These are phyloP conservation scores for Aurinia saxatilis DNA, from an alignment of 345 rosid genomes.

Conservation along the genomic window DNA sequence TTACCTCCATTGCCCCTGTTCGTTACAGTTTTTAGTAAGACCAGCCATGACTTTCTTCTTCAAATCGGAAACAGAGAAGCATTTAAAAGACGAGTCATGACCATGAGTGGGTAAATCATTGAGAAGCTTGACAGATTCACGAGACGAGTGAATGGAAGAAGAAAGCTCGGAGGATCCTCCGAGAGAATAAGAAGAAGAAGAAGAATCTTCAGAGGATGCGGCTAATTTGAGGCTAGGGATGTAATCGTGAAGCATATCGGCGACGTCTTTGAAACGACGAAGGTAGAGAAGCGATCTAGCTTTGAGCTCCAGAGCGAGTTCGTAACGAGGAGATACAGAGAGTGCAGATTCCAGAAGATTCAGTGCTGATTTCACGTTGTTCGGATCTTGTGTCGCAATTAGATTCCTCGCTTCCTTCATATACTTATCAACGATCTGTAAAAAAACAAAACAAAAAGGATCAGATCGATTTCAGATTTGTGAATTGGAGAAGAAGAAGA, in stretches of 20 bases:
- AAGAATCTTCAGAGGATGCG: no score
- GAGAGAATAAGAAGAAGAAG: no score
- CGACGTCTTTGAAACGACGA: constrained; percentile 29
- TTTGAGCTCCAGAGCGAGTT: constrained; percentile 39
- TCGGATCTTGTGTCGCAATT: constrained; percentile 58
- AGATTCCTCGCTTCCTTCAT: constrained; percentile 66
- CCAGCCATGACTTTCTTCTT: constrained; percentile 92
- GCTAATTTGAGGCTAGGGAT: constrained; percentile 26
- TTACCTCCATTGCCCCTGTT: constrained; percentile 96
- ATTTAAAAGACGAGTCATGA: constrained; percentile 54
- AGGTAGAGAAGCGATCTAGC: constrained; percentile 40
- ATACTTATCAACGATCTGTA: constrained; percentile 69
- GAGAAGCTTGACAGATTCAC: constrained; percentile 50
- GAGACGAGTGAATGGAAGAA: constrained; percentile 19
- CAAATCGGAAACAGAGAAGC: constrained; percentile 86
- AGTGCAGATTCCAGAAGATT: constrained; percentile 73
- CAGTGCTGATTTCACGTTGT: constrained; percentile 55
- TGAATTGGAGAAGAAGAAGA: not conserved
- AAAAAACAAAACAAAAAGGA: not conserved
- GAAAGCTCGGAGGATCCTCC: constrained; percentile 28
- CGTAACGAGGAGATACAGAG: constrained; percentile 46
- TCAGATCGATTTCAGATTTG: constrained; percentile 6
- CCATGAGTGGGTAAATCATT: constrained; percentile 37
- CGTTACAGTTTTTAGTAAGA: constrained; percentile 59
- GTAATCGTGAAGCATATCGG: constrained; percentile 62